Evolutionary conservation across 2,329 filamentous ascomycete genomes (phyloP), one percentile per base, ranked within the genome.

Genomic region (Neurospora sp.): DNA sequence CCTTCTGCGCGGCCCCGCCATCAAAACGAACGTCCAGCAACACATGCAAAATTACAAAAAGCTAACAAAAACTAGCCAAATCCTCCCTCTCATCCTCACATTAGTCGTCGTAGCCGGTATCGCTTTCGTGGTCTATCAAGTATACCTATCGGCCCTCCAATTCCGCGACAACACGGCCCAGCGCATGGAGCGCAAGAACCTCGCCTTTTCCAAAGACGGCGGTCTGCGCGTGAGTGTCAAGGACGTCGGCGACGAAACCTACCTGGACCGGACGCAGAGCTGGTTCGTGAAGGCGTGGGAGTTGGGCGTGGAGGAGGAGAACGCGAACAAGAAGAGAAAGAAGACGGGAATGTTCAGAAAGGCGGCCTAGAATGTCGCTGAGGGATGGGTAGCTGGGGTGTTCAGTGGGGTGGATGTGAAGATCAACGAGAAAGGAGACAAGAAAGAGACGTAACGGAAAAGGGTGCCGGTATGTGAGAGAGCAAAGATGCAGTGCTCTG

Each of bases 141-240:
- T 93, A 78, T 93, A 91, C 80, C 80, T 91, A 69, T 89, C 88
- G 80, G 84, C 87, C 69, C 84, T 83, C 80, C 85, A 91, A 78
- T 89, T 94, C 75, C 85, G 87, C 72, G 83, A 87, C 71, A 84
- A 86, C 71, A 90, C 91, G 66, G 86, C 85, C 67, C 84, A 90
- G 79, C 88, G 88, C 77, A 91, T 93, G 87, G 88, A 90, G 78
- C 88, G 88, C 81, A 91, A 91, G 82, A 91, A 93, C 78, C 86
- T 94, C 70, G 83, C 88, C 52, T 91, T 93, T 79, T 90, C 89
- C 46, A 92, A 91, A 78, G 91, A 93, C 70, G 91, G 91, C 69
- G 81, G 52, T 7, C 23, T 92, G 72, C 86, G 87, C 71, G 90
- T 94, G 66, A 89, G 89, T 67, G 86, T 94, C 72, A 91, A 90